Base-by-base conservation (phyloP, 139 green algal genomes). In the Nannochloris sp. region DNA sequence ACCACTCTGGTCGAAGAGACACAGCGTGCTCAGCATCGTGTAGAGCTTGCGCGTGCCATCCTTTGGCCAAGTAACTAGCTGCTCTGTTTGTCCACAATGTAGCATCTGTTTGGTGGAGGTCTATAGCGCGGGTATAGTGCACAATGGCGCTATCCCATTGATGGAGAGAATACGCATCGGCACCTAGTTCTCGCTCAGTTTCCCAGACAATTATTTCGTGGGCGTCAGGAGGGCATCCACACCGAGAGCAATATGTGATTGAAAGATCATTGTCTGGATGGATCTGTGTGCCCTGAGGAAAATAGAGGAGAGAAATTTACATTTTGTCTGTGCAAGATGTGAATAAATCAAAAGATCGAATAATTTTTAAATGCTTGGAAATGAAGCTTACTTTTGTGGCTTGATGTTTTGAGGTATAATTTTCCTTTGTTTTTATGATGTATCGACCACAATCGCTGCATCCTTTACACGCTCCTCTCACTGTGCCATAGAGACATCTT, bases 241-340 rank as follows among this genome's bases (percentile, higher is more conserved):
- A 78, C 63, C 71, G 68, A 29, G 42, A 71, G 68, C 71, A 78
- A 63, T 68, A 31, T 4, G 58, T 71, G 35, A 78, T 54, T 32
- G 32, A 38, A 9, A 37, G 36, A 30, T 78, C 71, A 42, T 75
- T 76, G 58, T 74, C 71, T 12, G 71, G 65, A 53, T 75, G 65
- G 31, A n/a, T 12, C 7, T 33, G 37, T 33, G 19, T 6, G 6
- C 5, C 4, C 37, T 10, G 4, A 23, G 55, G 27, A 6, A 19
- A 23, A 35, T n/a, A 7, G 24, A 38, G 24, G 24, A 12, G 55
- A 36, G 9, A 32, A 38, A 3, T 6, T 1, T 33, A 9, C 19
- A 8, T 27, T 4, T 64, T 8, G 9, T 4, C 24, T 13, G 57
- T 9, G 12, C 6, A 3, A 2, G n/a, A 34, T 2, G 2, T 3